Percentiles rank a stretch among this genome's conserved stretches.
phyloP scores from a whole-genome alignment of 192 early-diverging fungal species.

The Coemansia furcata region DNA sequence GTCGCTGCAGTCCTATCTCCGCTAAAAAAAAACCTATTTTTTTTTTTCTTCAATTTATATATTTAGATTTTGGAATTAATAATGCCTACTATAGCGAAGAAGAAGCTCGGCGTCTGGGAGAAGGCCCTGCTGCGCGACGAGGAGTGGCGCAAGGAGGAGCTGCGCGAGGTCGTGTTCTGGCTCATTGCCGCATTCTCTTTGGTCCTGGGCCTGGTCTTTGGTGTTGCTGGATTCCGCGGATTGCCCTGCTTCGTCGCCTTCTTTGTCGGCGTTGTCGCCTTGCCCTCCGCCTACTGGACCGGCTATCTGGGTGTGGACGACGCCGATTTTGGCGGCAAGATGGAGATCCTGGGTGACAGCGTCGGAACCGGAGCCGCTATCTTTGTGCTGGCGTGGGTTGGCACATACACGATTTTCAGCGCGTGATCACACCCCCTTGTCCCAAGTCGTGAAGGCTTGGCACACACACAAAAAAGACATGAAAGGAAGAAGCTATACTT shows the following conservation, averaged over 20 bases:
- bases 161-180: constrained; percentile 44
- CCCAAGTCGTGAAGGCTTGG: neutral
- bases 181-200: constrained; percentile 28
- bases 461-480: neutral
- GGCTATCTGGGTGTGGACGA: constrained; percentile 41
- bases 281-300: constrained; percentile 41
- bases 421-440: constrained; percentile 4
- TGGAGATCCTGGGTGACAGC: constrained; percentile 49
- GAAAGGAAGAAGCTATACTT: neutral
- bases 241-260: constrained; percentile 29
- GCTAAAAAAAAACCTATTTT: constrained; percentile 36
- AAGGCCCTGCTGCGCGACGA: constrained; percentile 42
- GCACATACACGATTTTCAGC: constrained; percentile 24
- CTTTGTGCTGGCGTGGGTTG: constrained; percentile 40
- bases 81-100: neutral
- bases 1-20: constrained; percentile 80
- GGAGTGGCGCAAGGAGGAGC: constrained; percentile 49
- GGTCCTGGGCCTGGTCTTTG: constrained; percentile 21
- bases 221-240: constrained; percentile 29
- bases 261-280: constrained; percentile 25
- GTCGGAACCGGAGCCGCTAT: constrained; percentile 38
- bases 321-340: constrained; percentile 49
- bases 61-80: neutral
- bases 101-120: constrained; percentile 28
- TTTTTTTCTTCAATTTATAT: neutral